Conservation (phyloP, 148 eudicot species). For the Rheum nobile region DNA sequence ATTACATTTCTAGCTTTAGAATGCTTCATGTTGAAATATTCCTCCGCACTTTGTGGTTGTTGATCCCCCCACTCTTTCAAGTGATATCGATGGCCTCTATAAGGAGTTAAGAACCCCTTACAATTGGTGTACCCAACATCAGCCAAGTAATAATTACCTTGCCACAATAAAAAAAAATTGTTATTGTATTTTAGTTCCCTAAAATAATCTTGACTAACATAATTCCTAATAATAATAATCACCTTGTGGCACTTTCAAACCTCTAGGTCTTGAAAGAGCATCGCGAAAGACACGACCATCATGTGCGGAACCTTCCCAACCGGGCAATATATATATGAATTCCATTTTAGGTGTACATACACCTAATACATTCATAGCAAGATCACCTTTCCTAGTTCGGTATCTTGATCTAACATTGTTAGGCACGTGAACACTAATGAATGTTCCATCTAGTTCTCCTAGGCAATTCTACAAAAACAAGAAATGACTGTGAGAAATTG, state of each 20-base stretch:
- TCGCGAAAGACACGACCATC: not conserved
- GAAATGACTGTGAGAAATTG: too few relatives aligned
- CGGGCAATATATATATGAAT: not conserved
- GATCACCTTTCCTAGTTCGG: too few relatives aligned
- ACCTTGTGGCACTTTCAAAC: not conserved
- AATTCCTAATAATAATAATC: not conserved
- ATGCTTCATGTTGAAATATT: too few relatives aligned
- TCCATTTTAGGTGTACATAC: not conserved
- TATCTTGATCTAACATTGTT: too few relatives aligned
- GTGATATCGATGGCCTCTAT: not conserved
- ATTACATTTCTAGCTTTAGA: too few relatives aligned
- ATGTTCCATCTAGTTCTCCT: not conserved
- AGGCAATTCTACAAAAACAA: not conserved
- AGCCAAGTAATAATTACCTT: too few relatives aligned
- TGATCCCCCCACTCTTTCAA: not conserved
- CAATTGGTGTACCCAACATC: not conserved
- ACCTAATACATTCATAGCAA: too few relatives aligned
- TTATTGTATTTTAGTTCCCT: too few relatives aligned
- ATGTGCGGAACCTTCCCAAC: not conserved
- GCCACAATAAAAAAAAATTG: too few relatives aligned
- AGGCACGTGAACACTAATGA: too few relatives aligned
- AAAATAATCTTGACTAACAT: too few relatives aligned
- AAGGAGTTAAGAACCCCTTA: not conserved
- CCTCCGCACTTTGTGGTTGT: not conserved
- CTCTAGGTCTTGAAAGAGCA: not conserved